These are phyloP conservation scores for Nidularia sp. DNA, from an alignment of 768 basidiomycete species.

Conservation along the genomic window DNA sequence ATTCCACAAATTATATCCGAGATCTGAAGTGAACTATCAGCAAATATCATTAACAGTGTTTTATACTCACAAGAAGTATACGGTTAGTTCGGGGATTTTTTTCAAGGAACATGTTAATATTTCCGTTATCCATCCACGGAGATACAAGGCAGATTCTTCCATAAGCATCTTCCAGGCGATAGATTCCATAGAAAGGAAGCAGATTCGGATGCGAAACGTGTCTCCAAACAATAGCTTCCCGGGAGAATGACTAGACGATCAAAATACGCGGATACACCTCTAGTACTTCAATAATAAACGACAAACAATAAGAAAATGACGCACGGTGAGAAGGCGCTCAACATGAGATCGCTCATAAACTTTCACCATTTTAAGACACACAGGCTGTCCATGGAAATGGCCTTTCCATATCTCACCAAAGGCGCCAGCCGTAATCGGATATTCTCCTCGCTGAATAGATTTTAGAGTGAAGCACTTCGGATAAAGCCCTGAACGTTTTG, in stretches of 20 bases:
- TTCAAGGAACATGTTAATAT: conserved; percentile 3
- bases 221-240: conserved; percentile 6
- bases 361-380: conserved; percentile 2
- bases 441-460: conserved; percentile 1
- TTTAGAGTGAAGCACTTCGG: conserved; percentile 4
- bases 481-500: background rate
- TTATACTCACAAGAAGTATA: conserved; percentile 1
- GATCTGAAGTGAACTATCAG: conserved; percentile 1
- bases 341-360: background rate
- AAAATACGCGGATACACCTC: too few relatives aligned
- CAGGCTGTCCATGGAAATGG: background rate
- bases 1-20: conserved; percentile 9
- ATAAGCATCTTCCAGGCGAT: background rate
- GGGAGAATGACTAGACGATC: conserved; percentile 1
- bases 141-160: conserved; percentile 5
- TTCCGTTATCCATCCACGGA: conserved; percentile 8
- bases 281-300: background rate
- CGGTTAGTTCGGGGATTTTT: conserved; percentile 1
- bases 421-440: conserved; percentile 4
- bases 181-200: conserved; percentile 8
- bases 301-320: conserved; percentile 1
- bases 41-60: background rate
- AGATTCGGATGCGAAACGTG: conserved; percentile 6
- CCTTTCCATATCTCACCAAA: conserved; percentile 8
- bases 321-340: too few relatives aligned